Evolutionary conservation across 129 eudicot species (phyloP).

Genomic region (Scalesia atractyloides): DNA sequence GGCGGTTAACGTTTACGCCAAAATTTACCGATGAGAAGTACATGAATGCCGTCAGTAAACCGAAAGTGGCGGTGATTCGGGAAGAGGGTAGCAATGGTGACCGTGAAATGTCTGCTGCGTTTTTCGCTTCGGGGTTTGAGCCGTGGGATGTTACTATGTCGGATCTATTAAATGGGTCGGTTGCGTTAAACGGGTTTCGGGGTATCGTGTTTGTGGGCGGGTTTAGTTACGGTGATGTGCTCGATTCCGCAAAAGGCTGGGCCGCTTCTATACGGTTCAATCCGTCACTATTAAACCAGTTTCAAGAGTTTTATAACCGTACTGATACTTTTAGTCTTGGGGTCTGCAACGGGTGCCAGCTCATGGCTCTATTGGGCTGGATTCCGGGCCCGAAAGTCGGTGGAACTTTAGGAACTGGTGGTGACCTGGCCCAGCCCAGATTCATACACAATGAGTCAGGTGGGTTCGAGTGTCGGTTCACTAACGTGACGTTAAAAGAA

Average conservation of each 20-base stretch:
- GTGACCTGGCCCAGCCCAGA: constrained; percentile 86
- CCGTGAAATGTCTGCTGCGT: constrained; percentile 91
- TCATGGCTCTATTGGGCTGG: constrained; percentile 95
- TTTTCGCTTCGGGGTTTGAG: constrained; percentile 67
- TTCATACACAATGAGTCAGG: constrained; percentile 89
- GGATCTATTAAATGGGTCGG: constrained; percentile 64
- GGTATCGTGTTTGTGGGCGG: constrained; percentile 89
- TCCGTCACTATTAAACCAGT: constrained; percentile 70
- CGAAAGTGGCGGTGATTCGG: constrained; percentile 81
- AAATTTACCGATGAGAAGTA: constrained; percentile 50
- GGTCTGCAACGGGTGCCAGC: constrained; percentile 97
- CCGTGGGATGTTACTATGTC: constrained; percentile 86
- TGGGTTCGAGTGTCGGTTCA: constrained; percentile 84
- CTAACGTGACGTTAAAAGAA: constrained; percentile 68
- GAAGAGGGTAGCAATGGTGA: constrained; percentile 97
- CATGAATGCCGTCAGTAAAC: constrained; percentile 50
- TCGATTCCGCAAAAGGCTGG: constrained; percentile 99
- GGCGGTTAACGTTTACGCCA: constrained; percentile 82
- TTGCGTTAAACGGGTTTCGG: constrained; percentile 46
- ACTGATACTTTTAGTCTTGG: constrained; percentile 88
- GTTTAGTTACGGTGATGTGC: constrained; percentile 90
- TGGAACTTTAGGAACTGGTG: constrained; percentile 58
- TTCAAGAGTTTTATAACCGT: constrained; percentile 71
- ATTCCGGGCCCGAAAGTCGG: constrained; percentile 86
- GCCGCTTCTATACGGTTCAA: constrained; percentile 84